Evolutionary conservation across 345 rosid genomes (phyloP).

Genomic region (Erodium maritimum): DNA sequence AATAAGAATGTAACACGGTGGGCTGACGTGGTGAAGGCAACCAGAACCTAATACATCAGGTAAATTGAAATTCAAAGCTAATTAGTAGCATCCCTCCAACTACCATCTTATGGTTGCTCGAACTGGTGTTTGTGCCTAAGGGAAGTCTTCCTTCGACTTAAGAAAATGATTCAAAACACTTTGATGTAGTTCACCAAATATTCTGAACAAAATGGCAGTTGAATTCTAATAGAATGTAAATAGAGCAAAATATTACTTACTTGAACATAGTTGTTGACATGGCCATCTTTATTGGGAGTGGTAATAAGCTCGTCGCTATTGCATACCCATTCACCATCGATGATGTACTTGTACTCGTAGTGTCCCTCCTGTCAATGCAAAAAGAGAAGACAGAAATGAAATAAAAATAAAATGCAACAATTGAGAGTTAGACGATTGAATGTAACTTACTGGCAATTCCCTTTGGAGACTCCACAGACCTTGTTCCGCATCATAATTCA

Average conservation of each 20-base stretch:
- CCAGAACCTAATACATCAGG: not conserved
- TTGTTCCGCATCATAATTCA: conserved; percentile 38
- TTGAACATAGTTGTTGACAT: conserved; percentile 55
- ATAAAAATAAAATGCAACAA: not conserved
- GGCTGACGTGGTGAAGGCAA: not conserved
- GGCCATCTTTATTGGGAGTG: conserved; percentile 70
- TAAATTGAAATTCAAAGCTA: not conserved
- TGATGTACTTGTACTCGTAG: conserved; percentile 83
- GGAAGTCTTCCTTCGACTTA: not conserved
- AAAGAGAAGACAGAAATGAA: too few species aligned
- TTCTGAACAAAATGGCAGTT: not conserved
- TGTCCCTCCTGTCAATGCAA: conserved; percentile 59
- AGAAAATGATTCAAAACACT: too few species aligned
- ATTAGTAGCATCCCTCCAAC: not conserved
- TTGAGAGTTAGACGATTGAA: too few species aligned
- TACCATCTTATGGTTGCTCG: not conserved
- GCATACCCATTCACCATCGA: conserved; percentile 71
- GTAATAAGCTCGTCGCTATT: conserved; percentile 46
- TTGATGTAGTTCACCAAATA: not conserved
- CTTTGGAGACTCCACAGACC: conserved; percentile 59
- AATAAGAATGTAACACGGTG: not conserved
- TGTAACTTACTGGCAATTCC: conserved; percentile 55
- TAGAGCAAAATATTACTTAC: conserved; percentile 23
- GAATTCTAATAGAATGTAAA: not conserved
- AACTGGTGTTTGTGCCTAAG: not conserved